These are phyloP conservation scores for Plasmodium cynomolgi DNA, from an alignment of 169 alveolate genomes.

Conservation along the genomic window DNA sequence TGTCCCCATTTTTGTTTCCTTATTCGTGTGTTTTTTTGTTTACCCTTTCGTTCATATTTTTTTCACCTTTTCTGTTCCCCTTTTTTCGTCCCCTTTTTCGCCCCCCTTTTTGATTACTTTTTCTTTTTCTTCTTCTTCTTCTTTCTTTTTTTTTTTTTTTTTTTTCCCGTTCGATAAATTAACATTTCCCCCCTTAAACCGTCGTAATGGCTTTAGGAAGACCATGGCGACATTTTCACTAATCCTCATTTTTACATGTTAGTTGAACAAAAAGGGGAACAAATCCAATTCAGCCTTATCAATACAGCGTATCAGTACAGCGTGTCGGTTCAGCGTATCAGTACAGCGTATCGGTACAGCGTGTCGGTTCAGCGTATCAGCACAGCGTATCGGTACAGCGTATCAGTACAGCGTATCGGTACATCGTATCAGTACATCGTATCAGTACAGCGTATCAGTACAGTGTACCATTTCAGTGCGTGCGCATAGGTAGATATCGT, in stretches of 20 bases:
- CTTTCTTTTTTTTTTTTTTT: background rate
- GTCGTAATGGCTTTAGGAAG: background rate
- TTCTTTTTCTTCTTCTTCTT: background rate
- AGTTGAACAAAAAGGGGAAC: background rate
- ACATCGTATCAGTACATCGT: too few relatives aligned
- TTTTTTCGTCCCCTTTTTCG: background rate
- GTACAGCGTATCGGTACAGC: too few relatives aligned
- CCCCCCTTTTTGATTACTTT: background rate
- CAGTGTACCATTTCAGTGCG: background rate
- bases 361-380: background rate
- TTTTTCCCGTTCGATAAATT: background rate
- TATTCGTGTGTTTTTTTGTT: background rate
- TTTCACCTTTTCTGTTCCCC: background rate
- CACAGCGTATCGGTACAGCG: too few relatives aligned
- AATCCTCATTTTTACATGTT: background rate
- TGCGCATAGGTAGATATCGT: background rate
- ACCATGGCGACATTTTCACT: background rate
- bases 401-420: background rate
- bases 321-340: too few relatives aligned
- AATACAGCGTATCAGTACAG: too few relatives aligned
- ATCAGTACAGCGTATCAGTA: too few relatives aligned
- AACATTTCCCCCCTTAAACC: background rate
- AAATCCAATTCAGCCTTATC: background rate
- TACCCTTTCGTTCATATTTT: background rate
- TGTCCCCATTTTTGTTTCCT: background rate